Base-by-base conservation (phyloP, 1,284 basidiomycete species). In the Ceratobasidium sp. region DNA sequence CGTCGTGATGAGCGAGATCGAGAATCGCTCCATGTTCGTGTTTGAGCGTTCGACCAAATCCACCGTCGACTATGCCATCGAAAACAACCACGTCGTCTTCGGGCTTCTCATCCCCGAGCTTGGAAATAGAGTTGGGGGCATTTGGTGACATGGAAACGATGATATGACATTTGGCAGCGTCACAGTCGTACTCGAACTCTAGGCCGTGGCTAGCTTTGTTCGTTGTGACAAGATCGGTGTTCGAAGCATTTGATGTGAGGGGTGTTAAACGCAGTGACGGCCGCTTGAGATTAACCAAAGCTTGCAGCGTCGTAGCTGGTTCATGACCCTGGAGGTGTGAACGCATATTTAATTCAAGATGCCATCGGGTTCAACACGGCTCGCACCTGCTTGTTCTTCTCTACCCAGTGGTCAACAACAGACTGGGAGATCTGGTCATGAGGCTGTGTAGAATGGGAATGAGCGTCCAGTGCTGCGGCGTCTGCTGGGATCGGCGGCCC, bases 101-200 rank as follows among this genome's bases (percentile, higher is more conserved):
- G 28, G 73, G 71, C 77, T 81, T 72, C 82, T 82, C 43, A 14
- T 48, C 32, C n/a, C 46, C 55, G 12, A 48, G 57, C 48, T 67
- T 62, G 5, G 46, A 26, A 43, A 55, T 71, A 9, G 46, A 28
- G 86, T 85, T 61, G 89, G 86, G 52, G 85, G 84, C 14, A 89
- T 85, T 1, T 88, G 84, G 0, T 93, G 84, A 52, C 30, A 55
- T 59, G 18, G 59, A 53, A 14, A 58, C 57, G n/a, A 39, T 21
- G 75, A 96, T 88, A 23, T 85, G 86, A 77, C 92, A 93, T 76
- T 89, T 89, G 12, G 93, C 89, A 0, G 93, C 89, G 75, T 94
- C 93, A 75, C 92, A 93, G 78, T 96, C 94, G 79, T 91, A 96
- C 79, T 91, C 90, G 80, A 96, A 96, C 79, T 93, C 92, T 72